Conservation (phyloP, 257 asterid genomes). For the Fraxinus americana region DNA sequence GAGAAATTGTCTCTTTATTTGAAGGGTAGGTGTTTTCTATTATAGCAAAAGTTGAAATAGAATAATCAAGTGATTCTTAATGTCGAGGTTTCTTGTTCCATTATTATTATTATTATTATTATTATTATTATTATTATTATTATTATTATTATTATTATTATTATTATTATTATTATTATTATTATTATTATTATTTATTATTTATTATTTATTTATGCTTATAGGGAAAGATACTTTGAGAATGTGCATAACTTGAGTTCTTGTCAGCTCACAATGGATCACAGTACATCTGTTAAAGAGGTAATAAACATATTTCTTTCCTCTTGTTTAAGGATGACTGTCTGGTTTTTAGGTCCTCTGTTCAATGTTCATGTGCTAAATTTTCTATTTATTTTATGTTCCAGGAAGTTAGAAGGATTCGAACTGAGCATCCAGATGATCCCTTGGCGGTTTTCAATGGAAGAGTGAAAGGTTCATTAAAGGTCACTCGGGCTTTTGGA, state of each 20-base stretch:
- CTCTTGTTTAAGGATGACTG: background rate
- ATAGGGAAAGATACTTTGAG: too few species aligned
- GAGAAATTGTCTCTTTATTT: conserved; percentile 7
- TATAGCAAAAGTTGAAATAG: background rate
- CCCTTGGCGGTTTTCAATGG: conserved; percentile 63
- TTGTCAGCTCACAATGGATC: conserved; percentile 87
- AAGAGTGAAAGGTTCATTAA: conserved; percentile 87
- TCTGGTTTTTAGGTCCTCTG: conserved; percentile 20
- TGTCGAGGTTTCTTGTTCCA: conserved; percentile 2
- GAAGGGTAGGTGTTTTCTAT: conserved; percentile 6
- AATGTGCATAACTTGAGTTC: conserved; percentile 50
- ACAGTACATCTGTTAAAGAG: conserved; percentile 78
- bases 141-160: too few species aligned
- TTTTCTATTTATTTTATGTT: conserved; percentile 12
- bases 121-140: too few species aligned
- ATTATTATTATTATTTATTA: too few species aligned
- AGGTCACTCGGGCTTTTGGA: conserved; percentile 96
- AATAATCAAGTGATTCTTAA: background rate
- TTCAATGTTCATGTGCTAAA: conserved; percentile 7
- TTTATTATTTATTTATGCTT: too few species aligned
- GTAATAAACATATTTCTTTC: conserved; percentile 31
- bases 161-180: too few species aligned
- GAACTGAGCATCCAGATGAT: conserved; percentile 76
- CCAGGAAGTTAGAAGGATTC: conserved; percentile 80
- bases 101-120: background rate